These are phyloP conservation scores for Phlegmacium glaucopus DNA, from an alignment of 768 basidiomycete genomes.

Conservation along the genomic window DNA sequence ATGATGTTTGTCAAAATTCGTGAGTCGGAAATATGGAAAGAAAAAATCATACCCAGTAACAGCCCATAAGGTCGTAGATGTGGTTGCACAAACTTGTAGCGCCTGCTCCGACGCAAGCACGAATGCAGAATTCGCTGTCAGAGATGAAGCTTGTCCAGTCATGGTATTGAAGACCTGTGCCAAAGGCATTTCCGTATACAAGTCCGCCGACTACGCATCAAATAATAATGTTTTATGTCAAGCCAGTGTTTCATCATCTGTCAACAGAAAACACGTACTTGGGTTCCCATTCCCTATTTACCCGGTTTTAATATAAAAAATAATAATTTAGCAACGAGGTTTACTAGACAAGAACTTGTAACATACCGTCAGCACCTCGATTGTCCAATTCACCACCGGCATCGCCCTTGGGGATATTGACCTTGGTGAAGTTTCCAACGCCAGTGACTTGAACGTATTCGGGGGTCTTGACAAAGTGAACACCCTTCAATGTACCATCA, in stretches of 20 bases:
- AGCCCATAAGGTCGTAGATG: slow-evolving; percentile 71
- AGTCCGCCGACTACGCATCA: slow-evolving; percentile 58
- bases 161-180: slow-evolving; percentile 50
- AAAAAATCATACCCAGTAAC: slow-evolving; percentile 39
- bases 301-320: neutral
- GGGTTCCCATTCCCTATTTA: slow-evolving; percentile 42
- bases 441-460: slow-evolving; percentile 65
- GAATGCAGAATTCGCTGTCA: slow-evolving; percentile 63
- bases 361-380: slow-evolving; percentile 56
- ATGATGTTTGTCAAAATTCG: neutral
- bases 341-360: neutral
- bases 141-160: slow-evolving; percentile 89
- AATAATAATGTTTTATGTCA: slow-evolving; percentile 25
- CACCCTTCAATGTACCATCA: slow-evolving; percentile 58
- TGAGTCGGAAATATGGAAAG: too few species aligned
- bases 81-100: slow-evolving; percentile 67
- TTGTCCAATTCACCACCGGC: slow-evolving; percentile 72
- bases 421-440: slow-evolving; percentile 63
- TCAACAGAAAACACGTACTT: slow-evolving; percentile 19
- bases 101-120: slow-evolving; percentile 62
- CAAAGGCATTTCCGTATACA: slow-evolving; percentile 63
- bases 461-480: slow-evolving; percentile 65
- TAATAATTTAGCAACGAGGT: neutral
- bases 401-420: slow-evolving; percentile 58
- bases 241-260: neutral